Conservation (phyloP, 495 filamentous ascomycete species). For the Aspergillus indologenus region DNA sequence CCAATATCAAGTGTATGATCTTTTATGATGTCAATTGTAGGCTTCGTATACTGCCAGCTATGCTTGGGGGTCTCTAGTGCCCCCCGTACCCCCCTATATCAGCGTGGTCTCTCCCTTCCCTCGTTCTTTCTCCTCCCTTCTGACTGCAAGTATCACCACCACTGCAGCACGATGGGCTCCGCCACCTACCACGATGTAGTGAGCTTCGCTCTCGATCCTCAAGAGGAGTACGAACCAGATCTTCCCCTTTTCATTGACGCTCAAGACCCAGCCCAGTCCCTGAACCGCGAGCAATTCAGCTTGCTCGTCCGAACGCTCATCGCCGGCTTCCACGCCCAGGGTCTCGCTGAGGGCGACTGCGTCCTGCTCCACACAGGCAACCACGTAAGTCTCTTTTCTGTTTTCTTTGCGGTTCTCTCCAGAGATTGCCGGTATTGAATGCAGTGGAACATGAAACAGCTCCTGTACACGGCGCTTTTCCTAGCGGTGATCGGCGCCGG, state of each 20-base stretch:
- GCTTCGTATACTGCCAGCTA: no score
- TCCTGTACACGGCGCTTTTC: slow-evolving; percentile 1
- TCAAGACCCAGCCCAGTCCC: background rate
- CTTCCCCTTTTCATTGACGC: background rate
- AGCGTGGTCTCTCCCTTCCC: no score
- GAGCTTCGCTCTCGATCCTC: background rate
- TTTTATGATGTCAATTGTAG: no score
- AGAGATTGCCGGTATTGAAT: no score
- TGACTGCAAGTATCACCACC: background rate
- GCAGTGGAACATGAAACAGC: background rate
- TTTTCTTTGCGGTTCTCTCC: background rate
- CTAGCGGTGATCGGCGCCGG: background rate
- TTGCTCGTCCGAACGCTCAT: background rate
- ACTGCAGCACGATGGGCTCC: background rate
- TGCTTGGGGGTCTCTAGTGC: no score
- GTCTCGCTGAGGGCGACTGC: background rate
- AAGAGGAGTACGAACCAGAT: background rate
- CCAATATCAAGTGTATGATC: no score
- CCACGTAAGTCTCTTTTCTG: background rate
- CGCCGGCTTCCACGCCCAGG: background rate
- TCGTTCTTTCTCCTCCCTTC: no score
- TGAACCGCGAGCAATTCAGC: background rate
- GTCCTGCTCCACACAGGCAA: background rate
- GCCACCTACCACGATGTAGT: background rate
- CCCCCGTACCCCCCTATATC: no score